Base-by-base conservation (phyloP, 129 eudicot species). In the Ambrosia artemisiifolia region DNA sequence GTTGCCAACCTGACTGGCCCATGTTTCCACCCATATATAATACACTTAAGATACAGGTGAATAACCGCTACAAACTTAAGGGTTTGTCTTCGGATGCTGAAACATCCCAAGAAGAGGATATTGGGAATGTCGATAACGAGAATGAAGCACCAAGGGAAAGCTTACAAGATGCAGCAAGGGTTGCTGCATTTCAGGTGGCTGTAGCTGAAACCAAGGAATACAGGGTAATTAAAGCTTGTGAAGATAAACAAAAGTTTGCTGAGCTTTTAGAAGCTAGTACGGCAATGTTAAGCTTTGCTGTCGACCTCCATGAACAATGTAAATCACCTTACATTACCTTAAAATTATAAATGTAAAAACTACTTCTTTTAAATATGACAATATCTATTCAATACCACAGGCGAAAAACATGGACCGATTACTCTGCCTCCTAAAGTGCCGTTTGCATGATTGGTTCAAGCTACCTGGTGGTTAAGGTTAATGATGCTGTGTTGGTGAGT, bases 341-440 rank as follows among this genome's bases (percentile, higher is more conserved):
- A 34, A 33, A 33, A 55, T 19, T 5, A 33, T 34, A 3, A 18
- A 40, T 34, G 6, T 49, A 28, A 30, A 47, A 51, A 4, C 7
- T 59, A 43, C 11, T 60, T 72, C 17, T 72, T 61, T 62, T 44
- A 44, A 60, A 61, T 11, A 61, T 72, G 48, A 72, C 24, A 47
- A 16, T 64, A 9, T 67, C 10, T 67, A 3, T 67, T 57, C 24
- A 28, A 17, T 59, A 14, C 18, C 40, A 30, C 69, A 76, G 80
- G 63, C 74, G 0, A 2, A 4, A 28, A 11, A 44, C 28, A 48
- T 13, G 36, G 46, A 32, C 3, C 11, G 47, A 30, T 57, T 67
- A 3, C 59, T 54, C 51, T 76, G 80, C 9, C 43, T 13, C 64
- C 56, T 74, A 34, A 36, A 38, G 17, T 55, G 75, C 38, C 38